A percentile compares a stretch with the other conserved stretches of the same genome.
Conservation (phyloP, 495 filamentous ascomycete species). For the Glarea lozoyensis region DNA sequence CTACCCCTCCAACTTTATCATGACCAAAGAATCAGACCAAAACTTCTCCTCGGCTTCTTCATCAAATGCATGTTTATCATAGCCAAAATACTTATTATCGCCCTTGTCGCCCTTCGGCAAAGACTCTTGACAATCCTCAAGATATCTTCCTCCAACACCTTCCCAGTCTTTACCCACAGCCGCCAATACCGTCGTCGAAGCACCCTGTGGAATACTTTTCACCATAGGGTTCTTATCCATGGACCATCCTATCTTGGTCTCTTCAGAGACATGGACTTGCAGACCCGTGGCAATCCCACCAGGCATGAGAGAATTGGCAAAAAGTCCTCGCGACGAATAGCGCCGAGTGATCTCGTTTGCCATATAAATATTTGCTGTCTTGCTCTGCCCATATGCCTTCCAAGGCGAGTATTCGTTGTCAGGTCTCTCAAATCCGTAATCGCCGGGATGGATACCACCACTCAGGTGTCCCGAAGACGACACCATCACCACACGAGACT, state of each 20-base stretch:
- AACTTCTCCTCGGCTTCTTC: neutral
- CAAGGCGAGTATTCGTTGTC: conserved; percentile 24
- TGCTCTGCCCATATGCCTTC: conserved; percentile 37
- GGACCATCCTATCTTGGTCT: conserved; percentile 9
- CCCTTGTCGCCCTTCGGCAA: neutral
- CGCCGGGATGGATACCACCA: conserved; percentile 28
- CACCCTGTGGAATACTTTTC: conserved; percentile 28
- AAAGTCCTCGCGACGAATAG: conserved; percentile 29
- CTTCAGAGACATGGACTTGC: conserved; percentile 17
- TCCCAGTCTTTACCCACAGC: conserved; percentile 28
- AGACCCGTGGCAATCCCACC: conserved; percentile 26
- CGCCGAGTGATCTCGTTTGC: conserved; percentile 34
- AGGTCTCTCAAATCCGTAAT: conserved; percentile 33
- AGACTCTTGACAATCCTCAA: conserved; percentile 16
- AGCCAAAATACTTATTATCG: neutral
- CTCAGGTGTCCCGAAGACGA: conserved; percentile 32
- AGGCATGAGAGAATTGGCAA: conserved; percentile 31
- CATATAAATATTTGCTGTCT: conserved; percentile 42
- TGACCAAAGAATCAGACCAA: conserved; percentile 1
- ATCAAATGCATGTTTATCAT: neutral
- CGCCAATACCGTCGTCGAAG: conserved; percentile 38
- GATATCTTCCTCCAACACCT: conserved; percentile 35
- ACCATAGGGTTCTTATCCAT: conserved; percentile 13
- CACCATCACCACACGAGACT: conserved; percentile 29
- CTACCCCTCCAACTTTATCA: neutral